Conservation (phyloP, 129 eudicot species). For the Sambucus nigra region DNA sequence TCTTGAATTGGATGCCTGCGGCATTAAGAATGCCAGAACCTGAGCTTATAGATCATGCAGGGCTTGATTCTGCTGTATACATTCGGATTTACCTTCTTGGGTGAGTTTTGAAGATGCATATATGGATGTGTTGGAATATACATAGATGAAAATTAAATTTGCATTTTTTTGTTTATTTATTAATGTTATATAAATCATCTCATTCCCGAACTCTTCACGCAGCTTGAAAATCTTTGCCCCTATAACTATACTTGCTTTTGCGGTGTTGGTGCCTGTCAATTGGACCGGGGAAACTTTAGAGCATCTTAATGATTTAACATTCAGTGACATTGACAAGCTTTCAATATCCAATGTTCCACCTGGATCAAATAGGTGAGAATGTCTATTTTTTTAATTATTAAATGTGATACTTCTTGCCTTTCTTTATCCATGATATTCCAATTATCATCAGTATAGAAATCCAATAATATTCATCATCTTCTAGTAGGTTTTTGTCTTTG, state of each 20-base stretch:
- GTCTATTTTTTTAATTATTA: not conserved
- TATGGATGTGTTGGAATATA: not conserved
- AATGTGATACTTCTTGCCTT: not conserved
- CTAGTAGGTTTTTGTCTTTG: not conserved
- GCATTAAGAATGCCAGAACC: slow-evolving; percentile 97
- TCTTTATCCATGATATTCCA: not conserved
- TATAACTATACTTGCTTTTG: slow-evolving; percentile 65
- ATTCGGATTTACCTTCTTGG: slow-evolving; percentile 94
- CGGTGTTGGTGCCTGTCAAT: slow-evolving; percentile 78
- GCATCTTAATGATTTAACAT: slow-evolving; percentile 43
- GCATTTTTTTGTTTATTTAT: not conserved
- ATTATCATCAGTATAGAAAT: not conserved
- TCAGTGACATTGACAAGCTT: slow-evolving; percentile 77
- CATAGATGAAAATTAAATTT: not conserved
- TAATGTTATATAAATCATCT: not conserved
- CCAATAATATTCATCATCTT: not conserved
- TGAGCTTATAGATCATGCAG: slow-evolving; percentile 90
- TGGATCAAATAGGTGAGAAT: slow-evolving; percentile 62
- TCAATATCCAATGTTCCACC: slow-evolving; percentile 84
- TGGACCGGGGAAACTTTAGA: slow-evolving; percentile 57
- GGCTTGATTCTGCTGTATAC: slow-evolving; percentile 93
- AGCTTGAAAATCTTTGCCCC: slow-evolving; percentile 95
- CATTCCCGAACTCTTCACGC: slow-evolving; percentile 24
- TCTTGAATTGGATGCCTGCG: slow-evolving; percentile 97
- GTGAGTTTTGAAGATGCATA: slow-evolving; percentile 28